These are phyloP conservation scores for Puya raimondii DNA, from an alignment of 176 grass and related monocot genomes.

Conservation along the genomic window DNA sequence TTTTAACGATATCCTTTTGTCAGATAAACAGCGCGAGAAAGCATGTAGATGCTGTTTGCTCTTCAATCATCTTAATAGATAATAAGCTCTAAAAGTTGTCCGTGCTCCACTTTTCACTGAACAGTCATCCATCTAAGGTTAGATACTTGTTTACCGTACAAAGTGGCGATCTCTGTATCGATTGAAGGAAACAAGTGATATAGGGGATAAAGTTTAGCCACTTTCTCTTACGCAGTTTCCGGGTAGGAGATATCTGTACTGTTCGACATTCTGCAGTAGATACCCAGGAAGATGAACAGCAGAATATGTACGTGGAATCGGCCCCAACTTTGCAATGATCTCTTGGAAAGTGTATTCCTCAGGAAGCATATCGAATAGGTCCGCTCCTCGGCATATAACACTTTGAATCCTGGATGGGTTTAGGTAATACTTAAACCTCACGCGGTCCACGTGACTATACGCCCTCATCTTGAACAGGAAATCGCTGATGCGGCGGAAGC, in stretches of 20 bases:
- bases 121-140: slow-evolving; percentile 29
- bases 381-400: slow-evolving; percentile 63
- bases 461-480: slow-evolving; percentile 92
- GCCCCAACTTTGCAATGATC: slow-evolving; percentile 75
- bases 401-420: slow-evolving; percentile 60
- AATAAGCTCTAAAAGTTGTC: slow-evolving; percentile 31
- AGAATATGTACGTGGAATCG: slow-evolving; percentile 68
- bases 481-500: slow-evolving; percentile 64
- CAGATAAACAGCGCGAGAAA: slow-evolving; percentile 31
- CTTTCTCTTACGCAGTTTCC: slow-evolving; percentile 62
- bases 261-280: slow-evolving; percentile 52
- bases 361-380: slow-evolving; percentile 89
- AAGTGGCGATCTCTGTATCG: neutral
- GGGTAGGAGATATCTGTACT: slow-evolving; percentile 72
- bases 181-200: slow-evolving; percentile 3
- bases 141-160: slow-evolving; percentile 34
- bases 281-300: slow-evolving; percentile 65
- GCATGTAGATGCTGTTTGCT: slow-evolving; percentile 30
- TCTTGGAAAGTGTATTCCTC: slow-evolving; percentile 90
- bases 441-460: slow-evolving; percentile 71
- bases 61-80: slow-evolving; percentile 23
- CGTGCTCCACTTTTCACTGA: slow-evolving; percentile 10
- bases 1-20: slow-evolving; percentile 32
- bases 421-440: slow-evolving; percentile 67
- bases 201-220: slow-evolving; percentile 32